These are phyloP conservation scores for Xerocomus minutiporus DNA, from an alignment of 1,284 basidiomycete genomes.

Conservation along the genomic window DNA sequence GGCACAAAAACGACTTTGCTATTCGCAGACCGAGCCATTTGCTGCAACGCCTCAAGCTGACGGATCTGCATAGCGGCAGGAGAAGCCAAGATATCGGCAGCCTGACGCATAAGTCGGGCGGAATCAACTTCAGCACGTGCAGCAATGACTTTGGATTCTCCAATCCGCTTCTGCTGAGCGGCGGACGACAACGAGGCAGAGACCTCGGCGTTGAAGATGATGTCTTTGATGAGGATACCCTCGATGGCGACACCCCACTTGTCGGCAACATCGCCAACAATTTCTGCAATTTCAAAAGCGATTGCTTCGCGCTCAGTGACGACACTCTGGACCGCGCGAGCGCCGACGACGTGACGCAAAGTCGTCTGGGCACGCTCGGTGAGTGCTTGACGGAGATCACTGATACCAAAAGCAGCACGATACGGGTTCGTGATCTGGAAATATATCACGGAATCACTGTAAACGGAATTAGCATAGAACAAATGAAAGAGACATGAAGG, in stretches of 20 bases:
- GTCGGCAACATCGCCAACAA: constrained; percentile 82
- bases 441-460: constrained; percentile 84
- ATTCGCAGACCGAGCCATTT: constrained; percentile 68
- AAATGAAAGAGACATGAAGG: neutral
- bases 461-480: constrained; percentile 14
- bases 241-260: constrained; percentile 96
- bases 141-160: constrained; percentile 94
- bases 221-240: constrained; percentile 91
- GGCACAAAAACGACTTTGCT: constrained; percentile 93
- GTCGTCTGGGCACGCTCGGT: constrained; percentile 95
- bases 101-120: constrained; percentile 91
- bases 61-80: constrained; percentile 97
- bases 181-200: constrained; percentile 89
- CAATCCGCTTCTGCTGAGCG: constrained; percentile 91
- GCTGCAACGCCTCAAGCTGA: constrained; percentile 82
- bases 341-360: constrained; percentile 90
- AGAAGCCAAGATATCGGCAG: constrained; percentile 86
- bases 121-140: constrained; percentile 94
- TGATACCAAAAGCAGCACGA: constrained; percentile 89
- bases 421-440: constrained; percentile 87
- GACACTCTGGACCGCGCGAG: constrained; percentile 78
- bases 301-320: constrained; percentile 95
- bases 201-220: constrained; percentile 90
- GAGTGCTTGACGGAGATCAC: constrained; percentile 82
- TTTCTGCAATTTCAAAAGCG: constrained; percentile 93